Conservation (phyloP, 306 rosid species). For the Vigna unguiculata region DNA sequence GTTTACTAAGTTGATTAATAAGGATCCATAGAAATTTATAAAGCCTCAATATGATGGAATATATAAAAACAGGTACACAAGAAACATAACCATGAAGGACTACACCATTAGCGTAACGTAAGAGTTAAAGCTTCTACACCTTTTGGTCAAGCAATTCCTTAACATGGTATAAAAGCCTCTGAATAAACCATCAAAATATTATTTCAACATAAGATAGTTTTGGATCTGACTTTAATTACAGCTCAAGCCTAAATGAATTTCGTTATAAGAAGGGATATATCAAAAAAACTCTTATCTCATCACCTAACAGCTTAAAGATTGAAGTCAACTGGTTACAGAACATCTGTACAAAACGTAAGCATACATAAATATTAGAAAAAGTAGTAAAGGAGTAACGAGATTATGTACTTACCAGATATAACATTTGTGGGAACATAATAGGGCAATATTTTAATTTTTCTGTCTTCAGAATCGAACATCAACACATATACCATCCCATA, state of each 20-base stretch:
- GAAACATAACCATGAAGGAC: conserved; percentile 1
- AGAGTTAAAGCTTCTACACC: conserved; percentile 17
- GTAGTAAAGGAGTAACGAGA: conserved; percentile 36
- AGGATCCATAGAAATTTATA: not conserved
- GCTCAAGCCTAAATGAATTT: too few relatives aligned
- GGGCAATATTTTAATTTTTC: conserved; percentile 66
- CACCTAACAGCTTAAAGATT: conserved; percentile 12
- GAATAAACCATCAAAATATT: not conserved
- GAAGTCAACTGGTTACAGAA: not conserved
- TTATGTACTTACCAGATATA: conserved; percentile 66
- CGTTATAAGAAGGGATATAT: not conserved
- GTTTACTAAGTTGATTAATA: conserved; percentile 4
- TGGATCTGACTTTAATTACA: too few relatives aligned
- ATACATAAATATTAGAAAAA: not conserved
- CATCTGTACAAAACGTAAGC: conserved; percentile 6
- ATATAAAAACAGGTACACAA: conserved; percentile 24
- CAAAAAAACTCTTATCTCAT: conserved; percentile 11
- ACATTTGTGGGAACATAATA: conserved; percentile 76
- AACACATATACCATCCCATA: conserved; percentile 75
- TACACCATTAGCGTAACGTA: conserved; percentile 24
- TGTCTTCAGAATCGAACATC: conserved; percentile 64
- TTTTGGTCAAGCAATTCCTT: conserved; percentile 10
- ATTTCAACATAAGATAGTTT: too few relatives aligned
- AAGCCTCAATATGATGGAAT: conserved; percentile 22
- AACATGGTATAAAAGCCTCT: conserved; percentile 5